Evolutionary conservation across 2,329 filamentous ascomycete genomes (phyloP), one percentile per base, ranked within the genome.

Genomic region (Exophiala viscosa): DNA sequence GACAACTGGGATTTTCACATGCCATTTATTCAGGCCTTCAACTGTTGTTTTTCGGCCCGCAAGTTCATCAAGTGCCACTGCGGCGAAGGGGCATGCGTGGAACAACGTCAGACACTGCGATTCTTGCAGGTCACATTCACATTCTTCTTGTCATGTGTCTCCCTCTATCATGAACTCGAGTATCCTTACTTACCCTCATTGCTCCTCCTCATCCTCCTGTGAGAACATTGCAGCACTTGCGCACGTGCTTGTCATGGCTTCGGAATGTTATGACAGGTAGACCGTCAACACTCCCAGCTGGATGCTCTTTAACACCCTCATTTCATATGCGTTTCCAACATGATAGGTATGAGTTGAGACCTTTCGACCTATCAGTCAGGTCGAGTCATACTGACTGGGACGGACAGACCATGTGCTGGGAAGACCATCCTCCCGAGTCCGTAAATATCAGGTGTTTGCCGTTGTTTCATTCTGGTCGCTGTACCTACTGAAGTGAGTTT

Each of bases 391-490:
- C 53, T 60, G 44, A 54, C 48, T 23, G 13, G 11, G 6, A 32
- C 28, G 47, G 23, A 6, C 47, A 84, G 92, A 97, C 72, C 92
- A 97, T 77, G 87, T 96, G 52, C 78, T 97, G 44, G 92, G 92
- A 58, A 85, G 90, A 60, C 92, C 92, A 32, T 96, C 91, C 55
- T 84, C 88, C 66, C 88, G 92, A 74, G 96, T 95, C 65, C 84
- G 92, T 59, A 90, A 95, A 66, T 85, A 95, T 45, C 92, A 97
- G 70, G 90, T 99, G 62, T 81, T 97, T 61, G 86, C 87, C 17
- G 93, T 97, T 11, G 80, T 97, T 50, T 84, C 88, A 0, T 93
- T 97, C 67, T 99, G 93, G 93, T 87, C 87, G 4, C 73, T 86
- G 42, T 96, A 96, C 68, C 76, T 96, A 23, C 80, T 86, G 65